Evolutionary conservation across 768 basidiomycete genomes (phyloP), one percentile per base, ranked within the genome.

Genomic region (Boletellus sp.): DNA sequence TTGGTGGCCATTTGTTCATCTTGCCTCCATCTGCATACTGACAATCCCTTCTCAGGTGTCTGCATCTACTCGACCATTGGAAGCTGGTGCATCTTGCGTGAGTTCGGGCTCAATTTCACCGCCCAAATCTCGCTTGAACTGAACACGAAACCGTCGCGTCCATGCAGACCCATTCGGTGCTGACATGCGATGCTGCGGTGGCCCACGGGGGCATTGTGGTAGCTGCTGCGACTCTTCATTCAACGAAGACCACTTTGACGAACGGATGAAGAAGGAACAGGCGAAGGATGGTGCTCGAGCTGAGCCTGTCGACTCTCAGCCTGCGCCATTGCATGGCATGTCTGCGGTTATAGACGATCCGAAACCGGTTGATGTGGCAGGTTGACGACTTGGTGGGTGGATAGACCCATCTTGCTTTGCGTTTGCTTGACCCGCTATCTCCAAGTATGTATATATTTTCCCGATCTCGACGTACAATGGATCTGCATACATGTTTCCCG

Each of bases 161-260:
- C 6, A 12, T 36, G 33, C 17, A 67, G 66, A 54, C 15, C 48
- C 63, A 4, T 59, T 57, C 34, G 67, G 66, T 28, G 51, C 55
- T 16, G 50, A 57, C 23, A 40, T 28, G 22, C 37, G 34, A 19
- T 66, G 62, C 37, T 69, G 65, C 23, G 50, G 65, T 47, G 65
- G 65, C 12, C 50, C 54, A 16, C 52, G 49, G 45, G 65, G 65
- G 13, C 68, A 61, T 31, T 67, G 65, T 38, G 56, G 61, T 12
- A 55, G 57, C 38, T 65, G 68, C 32, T 67, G 47, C 13, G 56
- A 59, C 20, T 53, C 58, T n/a, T 58, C 61, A 36, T 69, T 69
- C 45, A 37, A 68, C 47, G 37, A 57, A 15, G 66, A 69, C 26
- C 51, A 59, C 47, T 58, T 68, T 42, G 66, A 68, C 26, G 66